Conservation (phyloP, 768 basidiomycete genomes). For the Solioccasus polychromus region DNA sequence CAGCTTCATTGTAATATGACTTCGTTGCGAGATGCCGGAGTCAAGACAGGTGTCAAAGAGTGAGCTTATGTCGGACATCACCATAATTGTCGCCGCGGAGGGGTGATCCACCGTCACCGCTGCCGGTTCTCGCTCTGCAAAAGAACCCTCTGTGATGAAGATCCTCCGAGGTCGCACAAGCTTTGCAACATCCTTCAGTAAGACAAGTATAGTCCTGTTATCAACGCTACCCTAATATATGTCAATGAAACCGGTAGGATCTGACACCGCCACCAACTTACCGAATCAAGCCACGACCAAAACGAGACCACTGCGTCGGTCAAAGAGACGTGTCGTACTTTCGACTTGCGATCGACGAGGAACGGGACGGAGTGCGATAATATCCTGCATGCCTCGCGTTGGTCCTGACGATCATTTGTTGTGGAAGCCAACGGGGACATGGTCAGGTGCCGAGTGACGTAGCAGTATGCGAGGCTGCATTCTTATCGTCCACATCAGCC, state of each 20-base stretch:
- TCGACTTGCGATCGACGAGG: conserved; percentile 57
- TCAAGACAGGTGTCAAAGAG: conserved; percentile 16
- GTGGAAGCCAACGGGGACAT: conserved; percentile 53
- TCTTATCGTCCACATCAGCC: background rate
- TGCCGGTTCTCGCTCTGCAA: background rate
- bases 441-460: conserved; percentile 59
- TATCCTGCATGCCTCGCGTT: conserved; percentile 43
- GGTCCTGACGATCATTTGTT: conserved; percentile 39
- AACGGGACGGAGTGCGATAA: conserved; percentile 62
- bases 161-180: conserved; percentile 50
- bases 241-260: conserved; percentile 7
- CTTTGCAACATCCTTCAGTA: conserved; percentile 53
- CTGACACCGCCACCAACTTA: conserved; percentile 10
- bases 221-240: conserved; percentile 30
- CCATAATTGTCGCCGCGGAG: conserved; percentile 17
- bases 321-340: conserved; percentile 47
- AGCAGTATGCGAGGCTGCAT: conserved; percentile 65
- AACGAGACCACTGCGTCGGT: conserved; percentile 55
- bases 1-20: conserved; percentile 56
- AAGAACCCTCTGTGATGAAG: background rate
- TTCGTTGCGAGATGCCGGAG: conserved; percentile 4
- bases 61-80: conserved; percentile 23
- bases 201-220: conserved; percentile 44
- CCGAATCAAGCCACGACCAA: conserved; percentile 59
- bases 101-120: conserved; percentile 13